Conservation (phyloP, 345 rosid genomes). For the Eucalyptus guilfoylei region DNA sequence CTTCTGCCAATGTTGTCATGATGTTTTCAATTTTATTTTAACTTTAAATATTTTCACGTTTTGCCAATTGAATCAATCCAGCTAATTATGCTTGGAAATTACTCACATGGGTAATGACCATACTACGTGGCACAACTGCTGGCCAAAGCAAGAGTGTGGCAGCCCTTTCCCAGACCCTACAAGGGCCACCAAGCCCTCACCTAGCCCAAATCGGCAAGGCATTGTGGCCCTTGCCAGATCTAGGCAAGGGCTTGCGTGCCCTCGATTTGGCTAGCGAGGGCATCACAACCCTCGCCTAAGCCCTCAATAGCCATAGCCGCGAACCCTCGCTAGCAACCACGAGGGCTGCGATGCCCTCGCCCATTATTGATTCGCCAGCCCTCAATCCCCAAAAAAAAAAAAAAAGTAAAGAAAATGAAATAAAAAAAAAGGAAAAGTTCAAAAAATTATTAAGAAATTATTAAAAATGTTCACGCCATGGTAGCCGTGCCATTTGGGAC, state of each 20-base stretch:
- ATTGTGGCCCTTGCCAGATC: neutral
- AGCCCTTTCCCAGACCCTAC: neutral
- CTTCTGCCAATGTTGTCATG: neutral
- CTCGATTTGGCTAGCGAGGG: neutral
- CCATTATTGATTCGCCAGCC: rapidly evolving
- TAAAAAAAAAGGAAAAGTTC: neutral
- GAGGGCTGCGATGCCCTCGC: rapidly evolving
- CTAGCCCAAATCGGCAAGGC: neutral
- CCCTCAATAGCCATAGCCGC: neutral
- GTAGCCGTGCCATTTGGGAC: rapidly evolving
- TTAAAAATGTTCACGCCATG: neutral
- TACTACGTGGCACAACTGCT: neutral
- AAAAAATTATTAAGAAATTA: neutral
- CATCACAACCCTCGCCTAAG: neutral
- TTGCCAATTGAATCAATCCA: neutral
- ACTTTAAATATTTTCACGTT: too few species aligned
- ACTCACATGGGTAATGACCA: neutral
- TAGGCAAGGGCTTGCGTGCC: neutral
- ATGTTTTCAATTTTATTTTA: too few species aligned
- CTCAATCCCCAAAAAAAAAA: neutral
- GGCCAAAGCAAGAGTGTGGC: neutral
- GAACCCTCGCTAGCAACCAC: neutral
- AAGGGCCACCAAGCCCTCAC: neutral
- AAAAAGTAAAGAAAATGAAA: too few species aligned
- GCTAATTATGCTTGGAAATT: too few species aligned